Conservation (phyloP, 1,139 yeast genomes). For the Magnusiomyces suaveolens region DNA sequence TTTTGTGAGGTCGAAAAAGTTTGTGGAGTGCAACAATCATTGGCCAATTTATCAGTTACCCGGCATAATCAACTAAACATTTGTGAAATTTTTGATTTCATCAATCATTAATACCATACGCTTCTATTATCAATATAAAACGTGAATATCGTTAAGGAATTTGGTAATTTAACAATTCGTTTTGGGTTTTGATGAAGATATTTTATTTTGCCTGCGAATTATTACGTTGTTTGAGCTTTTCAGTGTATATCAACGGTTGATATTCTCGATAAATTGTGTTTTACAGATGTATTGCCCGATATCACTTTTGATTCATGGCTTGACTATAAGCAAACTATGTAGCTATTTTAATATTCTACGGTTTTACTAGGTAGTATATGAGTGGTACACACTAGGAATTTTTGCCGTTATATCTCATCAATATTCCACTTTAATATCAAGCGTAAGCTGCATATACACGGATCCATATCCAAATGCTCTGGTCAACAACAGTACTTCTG, state of each 20-base stretch:
- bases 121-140: background rate
- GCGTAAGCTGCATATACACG: too few relatives aligned
- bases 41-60: background rate
- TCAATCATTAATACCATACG: background rate
- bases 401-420: too few relatives aligned
- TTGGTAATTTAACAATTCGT: background rate
- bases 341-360: too few relatives aligned
- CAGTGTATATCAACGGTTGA: conserved; percentile 4
- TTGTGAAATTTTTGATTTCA: background rate
- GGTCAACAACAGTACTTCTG: too few relatives aligned
- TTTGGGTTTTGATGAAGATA: background rate
- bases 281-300: conserved; percentile 75
- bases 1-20: background rate
- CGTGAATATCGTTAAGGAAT: background rate
- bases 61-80: background rate
- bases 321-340: conserved; percentile 66
- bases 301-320: conserved; percentile 62
- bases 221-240: conserved; percentile 12
- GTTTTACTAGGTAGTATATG: too few relatives aligned
- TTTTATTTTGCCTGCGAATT: background rate
- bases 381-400: too few relatives aligned
- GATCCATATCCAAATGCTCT: too few relatives aligned
- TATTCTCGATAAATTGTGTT: conserved; percentile 45
- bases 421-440: too few relatives aligned
- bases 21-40: background rate